Base-by-base conservation (phyloP, 1,284 basidiomycete genomes). In the Microbotryum violaceum region DNA sequence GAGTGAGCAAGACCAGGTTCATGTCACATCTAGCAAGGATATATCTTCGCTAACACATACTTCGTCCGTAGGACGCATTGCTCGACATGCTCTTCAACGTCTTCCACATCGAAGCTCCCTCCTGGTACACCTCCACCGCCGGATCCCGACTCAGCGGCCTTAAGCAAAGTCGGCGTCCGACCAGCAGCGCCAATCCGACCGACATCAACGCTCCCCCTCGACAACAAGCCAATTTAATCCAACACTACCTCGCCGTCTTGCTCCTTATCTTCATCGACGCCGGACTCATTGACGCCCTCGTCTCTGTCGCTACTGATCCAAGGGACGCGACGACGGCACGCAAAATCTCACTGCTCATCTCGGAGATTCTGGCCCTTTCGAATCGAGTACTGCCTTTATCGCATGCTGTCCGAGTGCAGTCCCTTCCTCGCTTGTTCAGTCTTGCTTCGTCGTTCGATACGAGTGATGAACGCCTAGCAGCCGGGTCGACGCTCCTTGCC, bases 1-100 rank as follows among this genome's bases (percentile, higher is more conserved):
- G 91, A 74, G 91, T 92, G 54, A 7, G 27, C 31, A 20, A n/a
- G 3, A 44, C 51, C 23, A 33, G 12, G 1, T 2, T n/a, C 3
- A 29, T 20, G 6, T 27, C 1, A 10, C 50, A 18, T 16, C 12
- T 29, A 16, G 16, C 44, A 23, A 16, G 2, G 14, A 29, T 12
- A 10, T 29, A 10, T 18, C 42, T 37, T 49, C 27, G 14, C 50
- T 49, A 27, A 49, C 20, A 50, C 23, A 56, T 45, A 49, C 44
- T 23, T 10, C 46, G n/a, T 54, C 16, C 58, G 4, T 72, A 94
- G 91, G 91, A 94, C 78, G 83, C 91, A 27, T 80, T 97, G 37
- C 79, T 98, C 42, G 89, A 97, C 71, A 87, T 96, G 82, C 89
- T 98, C 71, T 94, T 94, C 73, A 87, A 90, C 66, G 80, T 94